Conservation (phyloP, 805 yeast genomes). For the Crinitomyces ghanaensis region DNA sequence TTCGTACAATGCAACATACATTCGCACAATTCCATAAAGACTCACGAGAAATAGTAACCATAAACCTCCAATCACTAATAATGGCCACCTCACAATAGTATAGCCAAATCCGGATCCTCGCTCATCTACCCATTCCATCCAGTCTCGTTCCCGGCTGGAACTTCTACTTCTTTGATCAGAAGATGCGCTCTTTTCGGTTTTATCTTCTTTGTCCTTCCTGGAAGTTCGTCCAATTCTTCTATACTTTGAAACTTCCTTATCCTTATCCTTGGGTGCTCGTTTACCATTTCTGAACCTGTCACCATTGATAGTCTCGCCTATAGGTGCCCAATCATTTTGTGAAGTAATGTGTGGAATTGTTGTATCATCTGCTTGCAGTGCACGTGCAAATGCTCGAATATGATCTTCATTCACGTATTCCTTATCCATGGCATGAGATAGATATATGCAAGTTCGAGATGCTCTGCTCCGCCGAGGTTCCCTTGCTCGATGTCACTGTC, state of each 20-base stretch:
- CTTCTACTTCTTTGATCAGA: neutral
- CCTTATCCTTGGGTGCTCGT: neutral
- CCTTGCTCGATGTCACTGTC: too few species aligned
- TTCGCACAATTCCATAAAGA: conserved; percentile 41
- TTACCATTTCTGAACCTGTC: neutral
- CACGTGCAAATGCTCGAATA: conserved; percentile 29
- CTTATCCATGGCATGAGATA: too few species aligned
- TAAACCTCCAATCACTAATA: conserved; percentile 36
- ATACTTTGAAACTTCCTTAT: conserved; percentile 2
- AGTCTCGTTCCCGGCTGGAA: neutral
- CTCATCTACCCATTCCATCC: conserved; percentile 5
- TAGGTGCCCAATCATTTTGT: conserved; percentile 38
- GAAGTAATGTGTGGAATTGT: conserved; percentile 25
- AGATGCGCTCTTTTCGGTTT: neutral
- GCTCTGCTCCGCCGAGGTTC: too few species aligned
- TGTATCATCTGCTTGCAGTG: conserved; percentile 27
- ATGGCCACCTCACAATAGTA: conserved; percentile 52
- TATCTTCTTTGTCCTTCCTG: neutral
- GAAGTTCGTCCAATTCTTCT: neutral
- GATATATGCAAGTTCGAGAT: too few species aligned
- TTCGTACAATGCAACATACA: conserved; percentile 55
- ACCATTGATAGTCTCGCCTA: too few species aligned
- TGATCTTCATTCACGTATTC: too few species aligned
- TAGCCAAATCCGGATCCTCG: conserved; percentile 31
- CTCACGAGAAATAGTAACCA: conserved; percentile 46